Percentiles rank a stretch among this genome's conserved stretches.
These are phyloP conservation scores for Danielia reshetovae DNA, from an alignment of 805 yeast genomes.

Conservation along the genomic window DNA sequence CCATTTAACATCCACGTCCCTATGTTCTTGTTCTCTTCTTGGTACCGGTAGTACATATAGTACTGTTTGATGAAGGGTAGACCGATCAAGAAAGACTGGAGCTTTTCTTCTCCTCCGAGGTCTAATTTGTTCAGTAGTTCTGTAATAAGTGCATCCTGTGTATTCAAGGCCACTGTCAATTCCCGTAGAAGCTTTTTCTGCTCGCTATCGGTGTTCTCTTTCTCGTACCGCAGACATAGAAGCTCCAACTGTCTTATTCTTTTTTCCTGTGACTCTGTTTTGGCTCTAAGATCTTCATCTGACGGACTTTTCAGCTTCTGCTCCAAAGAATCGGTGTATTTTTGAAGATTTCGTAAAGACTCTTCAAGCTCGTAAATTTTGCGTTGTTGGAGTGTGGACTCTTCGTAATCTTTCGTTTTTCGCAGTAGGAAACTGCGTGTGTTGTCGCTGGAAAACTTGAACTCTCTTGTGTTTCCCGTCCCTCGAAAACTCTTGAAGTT, in stretches of 20 bases:
- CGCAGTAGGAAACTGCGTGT: too few species aligned
- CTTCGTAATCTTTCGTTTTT: too few species aligned
- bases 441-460: too few species aligned
- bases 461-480: too few species aligned
- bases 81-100: not conserved
- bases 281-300: not conserved
- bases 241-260: conserved; percentile 1
- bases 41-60: not conserved
- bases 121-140: conserved; percentile 2
- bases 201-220: not conserved
- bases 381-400: too few species aligned
- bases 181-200: not conserved
- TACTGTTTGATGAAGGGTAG: not conserved
- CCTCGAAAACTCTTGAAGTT: too few species aligned
- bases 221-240: conserved; percentile 3
- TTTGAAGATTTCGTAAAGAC: not conserved
- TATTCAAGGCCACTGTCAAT: conserved; percentile 4
- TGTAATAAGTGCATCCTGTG: conserved; percentile 5
- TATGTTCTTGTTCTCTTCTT: not conserved
- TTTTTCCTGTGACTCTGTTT: not conserved
- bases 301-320: not conserved
- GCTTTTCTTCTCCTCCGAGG: not conserved
- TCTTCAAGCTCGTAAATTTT: not conserved
- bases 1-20: conserved; percentile 2
- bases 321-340: not conserved